Evolutionary conservation across 345 rosid genomes (phyloP).

Genomic region (Ceriops decandra): DNA sequence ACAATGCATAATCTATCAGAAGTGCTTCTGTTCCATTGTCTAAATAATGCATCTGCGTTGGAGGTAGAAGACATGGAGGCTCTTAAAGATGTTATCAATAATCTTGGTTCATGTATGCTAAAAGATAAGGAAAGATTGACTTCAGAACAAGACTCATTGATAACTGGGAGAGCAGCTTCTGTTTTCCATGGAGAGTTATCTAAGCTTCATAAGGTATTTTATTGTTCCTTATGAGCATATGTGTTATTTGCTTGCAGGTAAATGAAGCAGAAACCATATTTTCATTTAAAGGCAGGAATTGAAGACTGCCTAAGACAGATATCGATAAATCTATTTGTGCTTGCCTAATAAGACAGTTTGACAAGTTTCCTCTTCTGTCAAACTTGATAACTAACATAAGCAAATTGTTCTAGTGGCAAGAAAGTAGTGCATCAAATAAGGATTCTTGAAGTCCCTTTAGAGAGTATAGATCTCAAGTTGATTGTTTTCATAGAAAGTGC

Average conservation of each 20-base stretch:
- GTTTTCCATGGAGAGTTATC: slow-evolving; percentile 22
- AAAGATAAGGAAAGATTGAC: slow-evolving; percentile 32
- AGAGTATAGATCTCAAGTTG: too few relatives aligned
- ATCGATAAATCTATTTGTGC: not conserved
- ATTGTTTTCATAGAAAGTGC: too few relatives aligned
- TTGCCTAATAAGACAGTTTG: not conserved
- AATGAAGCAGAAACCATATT: not conserved
- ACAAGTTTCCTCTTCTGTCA: not conserved
- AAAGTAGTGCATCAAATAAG: too few relatives aligned
- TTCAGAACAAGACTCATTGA: slow-evolving; percentile 27
- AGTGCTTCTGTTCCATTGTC: slow-evolving; percentile 59
- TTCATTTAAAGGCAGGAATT: not conserved
- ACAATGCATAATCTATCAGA: slow-evolving; percentile 69
- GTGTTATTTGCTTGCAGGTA: not conserved
- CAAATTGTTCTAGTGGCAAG: too few relatives aligned
- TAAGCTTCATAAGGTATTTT: slow-evolving; percentile 46
- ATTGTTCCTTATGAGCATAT: not conserved
- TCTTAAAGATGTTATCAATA: slow-evolving; percentile 54
- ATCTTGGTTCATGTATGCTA: slow-evolving; percentile 50
- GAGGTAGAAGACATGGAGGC: slow-evolving; percentile 47
- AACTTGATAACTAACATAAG: not conserved
- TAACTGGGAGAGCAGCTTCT: slow-evolving; percentile 20
- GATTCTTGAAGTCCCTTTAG: too few relatives aligned
- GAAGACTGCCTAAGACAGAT: too few relatives aligned
- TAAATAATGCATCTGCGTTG: slow-evolving; percentile 44